phyloP scores from a whole-genome alignment of 441 rosid species.

The Sinapis alba region DNA sequence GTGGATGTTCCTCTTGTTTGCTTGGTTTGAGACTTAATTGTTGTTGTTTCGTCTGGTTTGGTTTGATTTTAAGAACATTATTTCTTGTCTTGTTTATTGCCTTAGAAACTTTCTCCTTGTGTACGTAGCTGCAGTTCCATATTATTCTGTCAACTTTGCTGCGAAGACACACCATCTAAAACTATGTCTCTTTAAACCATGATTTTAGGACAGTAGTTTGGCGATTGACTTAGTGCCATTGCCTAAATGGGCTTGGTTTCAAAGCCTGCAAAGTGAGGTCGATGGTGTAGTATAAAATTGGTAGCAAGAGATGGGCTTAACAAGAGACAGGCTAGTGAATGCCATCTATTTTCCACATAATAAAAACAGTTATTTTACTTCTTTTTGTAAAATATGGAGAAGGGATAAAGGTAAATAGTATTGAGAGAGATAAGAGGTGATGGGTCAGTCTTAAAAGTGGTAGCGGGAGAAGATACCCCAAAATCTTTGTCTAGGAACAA shows the following conservation, averaged over 20 bases:
- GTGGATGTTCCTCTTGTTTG: not conserved
- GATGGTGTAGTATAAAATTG: not conserved
- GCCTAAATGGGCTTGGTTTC: constrained; percentile 1
- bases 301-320: constrained; percentile 1
- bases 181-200: not conserved
- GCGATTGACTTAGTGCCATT: not conserved
- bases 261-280: constrained; percentile 3
- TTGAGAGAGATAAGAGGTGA: constrained; percentile 15
- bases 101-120: not conserved
- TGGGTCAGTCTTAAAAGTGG: constrained; percentile 17
- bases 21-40: not conserved
- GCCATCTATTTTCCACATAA: constrained; percentile 3
- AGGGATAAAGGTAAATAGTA: constrained; percentile 14
- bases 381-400: not conserved
- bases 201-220: not conserved
- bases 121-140: not conserved
- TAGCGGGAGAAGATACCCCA: constrained; percentile 46
- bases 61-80: not conserved
- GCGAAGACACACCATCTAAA: constrained; percentile 6
- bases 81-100: not conserved
- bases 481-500: constrained; percentile 60
- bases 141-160: not conserved
- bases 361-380: not conserved
- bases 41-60: not conserved
- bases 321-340: not conserved